Evolutionary conservation across 1,284 basidiomycete genomes (phyloP), one percentile per base, ranked within the genome.

Genomic region (Mycena sp.): DNA sequence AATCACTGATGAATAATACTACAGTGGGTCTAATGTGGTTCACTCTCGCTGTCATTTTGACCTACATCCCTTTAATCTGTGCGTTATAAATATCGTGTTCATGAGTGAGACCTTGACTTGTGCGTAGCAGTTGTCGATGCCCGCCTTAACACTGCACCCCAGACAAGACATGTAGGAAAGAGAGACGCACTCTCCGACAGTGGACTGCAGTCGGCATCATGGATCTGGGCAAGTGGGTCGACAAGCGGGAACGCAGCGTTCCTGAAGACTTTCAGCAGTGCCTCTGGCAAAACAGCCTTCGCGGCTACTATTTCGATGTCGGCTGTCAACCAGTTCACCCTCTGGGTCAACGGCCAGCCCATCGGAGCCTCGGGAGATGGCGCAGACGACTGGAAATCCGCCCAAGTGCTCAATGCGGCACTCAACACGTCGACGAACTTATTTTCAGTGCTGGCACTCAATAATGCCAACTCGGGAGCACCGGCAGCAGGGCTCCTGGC

Each of bases 281-380:
- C 59, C 12, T 23, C 30, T 12, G 50, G 55, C 11, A 61, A 65
- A 45, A 58, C 44, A 5, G 59, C 64, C 29, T 9, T 28, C 25
- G 40, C 49, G 1, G 64, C 60, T 17, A 45, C 51, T 17, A 62
- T 62, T 37, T 25, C 38, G 21, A 29, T 65, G 32, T 48, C 64
- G 16, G 59, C 64, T 4, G 59, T 46, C 28, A 55, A 58, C 45
- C 37, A 54, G 21, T 48, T 54, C 35, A 65, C 64, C 5, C 12
- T 67, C 0, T 67, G 51, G 52, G 57, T 67, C 10, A 67, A 67
- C 32, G 57, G 61, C 2, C 57, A 67, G 17, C 57, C 65, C 6
- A 57, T 67, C 23, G 65, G 65, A 37, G 48, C 58, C 21, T 54
- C 58, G 2, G 45, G 35, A 23, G 19, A 21, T 9, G 53, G 41